phyloP scores from a whole-genome alignment of 1,284 basidiomycete species.

The Cerrena zonata region DNA sequence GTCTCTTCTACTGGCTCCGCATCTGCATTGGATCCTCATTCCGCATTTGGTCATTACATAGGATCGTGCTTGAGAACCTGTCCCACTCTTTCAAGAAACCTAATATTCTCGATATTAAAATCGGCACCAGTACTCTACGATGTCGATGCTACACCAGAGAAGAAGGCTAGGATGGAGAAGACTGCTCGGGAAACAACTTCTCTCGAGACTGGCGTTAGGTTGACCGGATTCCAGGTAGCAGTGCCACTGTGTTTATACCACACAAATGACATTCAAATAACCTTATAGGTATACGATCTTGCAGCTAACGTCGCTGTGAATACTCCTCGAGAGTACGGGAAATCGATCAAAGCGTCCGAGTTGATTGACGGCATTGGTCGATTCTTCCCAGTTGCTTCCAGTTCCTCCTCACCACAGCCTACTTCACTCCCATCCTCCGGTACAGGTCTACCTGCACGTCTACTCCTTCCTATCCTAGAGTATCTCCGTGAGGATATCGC shows the following conservation, averaged over 20 bases:
- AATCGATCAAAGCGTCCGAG: constrained; percentile 60
- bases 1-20: constrained; percentile 19
- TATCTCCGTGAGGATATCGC: constrained; percentile 50
- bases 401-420: constrained; percentile 3
- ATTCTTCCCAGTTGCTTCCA: constrained; percentile 65
- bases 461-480: constrained; percentile 58
- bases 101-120: constrained; percentile 86
- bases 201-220: constrained; percentile 66
- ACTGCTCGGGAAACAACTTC: constrained; percentile 71
- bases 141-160: constrained; percentile 64
- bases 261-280: neutral
- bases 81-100: constrained; percentile 70
- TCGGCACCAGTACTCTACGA: constrained; percentile 84
- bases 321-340: constrained; percentile 79
- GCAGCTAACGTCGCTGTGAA: constrained; percentile 45
- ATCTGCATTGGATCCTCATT: neutral
- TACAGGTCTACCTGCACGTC: constrained; percentile 48
- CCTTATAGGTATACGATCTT: constrained; percentile 79
- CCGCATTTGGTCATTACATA: constrained; percentile 40
- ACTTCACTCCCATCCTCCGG: neutral
- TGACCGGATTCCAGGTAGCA: constrained; percentile 86
- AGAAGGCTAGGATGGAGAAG: constrained; percentile 73
- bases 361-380: constrained; percentile 69
- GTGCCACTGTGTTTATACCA: no score
- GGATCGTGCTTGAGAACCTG: constrained; percentile 83